Base-by-base conservation (phyloP, 345 rosid genomes). In the Eucalyptus tenuipes region DNA sequence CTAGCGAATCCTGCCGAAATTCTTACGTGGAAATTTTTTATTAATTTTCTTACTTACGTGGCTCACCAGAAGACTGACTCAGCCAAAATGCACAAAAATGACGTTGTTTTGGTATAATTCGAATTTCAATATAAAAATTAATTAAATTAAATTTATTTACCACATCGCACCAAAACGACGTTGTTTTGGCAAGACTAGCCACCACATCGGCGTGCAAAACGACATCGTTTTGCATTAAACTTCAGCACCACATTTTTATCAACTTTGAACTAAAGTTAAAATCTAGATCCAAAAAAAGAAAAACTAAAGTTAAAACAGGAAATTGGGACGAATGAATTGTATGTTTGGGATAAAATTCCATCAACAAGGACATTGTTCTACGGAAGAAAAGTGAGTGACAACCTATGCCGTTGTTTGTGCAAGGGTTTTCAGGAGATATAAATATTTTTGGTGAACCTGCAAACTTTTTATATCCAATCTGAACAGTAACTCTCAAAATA, bases 1-100 rank as follows among this genome's bases (percentile, higher is more conserved):
- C 49, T n/a, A n/a, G n/a, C n/a, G n/a, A n/a, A n/a, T n/a, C 5
- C 0, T 6, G 0, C 0, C 0, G 18, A 3, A 49, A 49, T 14
- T 49, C 7, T 14, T 49, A 15, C 7, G 52, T 15, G 52, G 2
- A 3, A 49, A 49, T 49, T 15, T 49, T 15, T 49, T 16, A 49
- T 49, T 16, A 49, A 49, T 49, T 15, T 49, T 16, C 2, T 49
- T 15, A 1, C 18, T 16, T 49, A 15, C 7, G 0, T 49, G 52
- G 7, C 18, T 49, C 8, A 1, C 0, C 1, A 1, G 0, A 49
- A 49, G 20, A 7, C 1, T 49, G 1, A 15, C 18, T 49, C 0
- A 15, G 7, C 7, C 18, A 15, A 49, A 49, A 49, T 49, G 16
- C 52, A 49, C 20, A 49, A 49, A 49, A 49, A 49, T 7, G 3